Conservation (phyloP, 352 stramenopile species). For the Phytophthora foliorum region DNA sequence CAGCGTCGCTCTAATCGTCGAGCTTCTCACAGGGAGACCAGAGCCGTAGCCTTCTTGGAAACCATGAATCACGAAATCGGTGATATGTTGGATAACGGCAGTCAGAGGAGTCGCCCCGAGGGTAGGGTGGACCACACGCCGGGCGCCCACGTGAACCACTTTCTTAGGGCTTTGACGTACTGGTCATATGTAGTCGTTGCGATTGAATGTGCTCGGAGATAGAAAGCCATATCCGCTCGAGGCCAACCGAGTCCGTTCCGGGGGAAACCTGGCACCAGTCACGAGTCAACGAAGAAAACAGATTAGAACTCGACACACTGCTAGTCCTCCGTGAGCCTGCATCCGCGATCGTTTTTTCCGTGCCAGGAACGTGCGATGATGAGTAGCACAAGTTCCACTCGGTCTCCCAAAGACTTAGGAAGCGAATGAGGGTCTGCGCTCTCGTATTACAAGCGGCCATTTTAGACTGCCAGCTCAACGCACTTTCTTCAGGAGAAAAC, state of each 20-base stretch:
- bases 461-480: constrained; percentile 19
- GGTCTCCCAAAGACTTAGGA: constrained; percentile 5
- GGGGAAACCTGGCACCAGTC: too few species aligned
- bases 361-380: constrained; percentile 1
- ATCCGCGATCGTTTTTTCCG: constrained; percentile 4
- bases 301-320: neutral
- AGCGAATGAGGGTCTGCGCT: constrained; percentile 5
- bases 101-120: neutral
- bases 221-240: constrained; percentile 12
- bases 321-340: neutral
- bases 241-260: neutral
- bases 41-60: constrained; percentile 5
- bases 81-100: constrained; percentile 1
- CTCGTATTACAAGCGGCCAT: constrained; percentile 11
- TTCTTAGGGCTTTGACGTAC: constrained; percentile 11
- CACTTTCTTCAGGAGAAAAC: neutral
- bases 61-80: neutral
- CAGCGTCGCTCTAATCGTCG: neutral
- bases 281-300: neutral
- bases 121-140: neutral
- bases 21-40: neutral
- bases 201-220: constrained; percentile 21
- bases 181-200: constrained; percentile 1
- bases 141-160: constrained; percentile 1
- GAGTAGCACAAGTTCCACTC: constrained; percentile 3